Evolutionary conservation across 2,329 filamentous ascomycete species (phyloP).

Genomic region (Westerdykella sp.): DNA sequence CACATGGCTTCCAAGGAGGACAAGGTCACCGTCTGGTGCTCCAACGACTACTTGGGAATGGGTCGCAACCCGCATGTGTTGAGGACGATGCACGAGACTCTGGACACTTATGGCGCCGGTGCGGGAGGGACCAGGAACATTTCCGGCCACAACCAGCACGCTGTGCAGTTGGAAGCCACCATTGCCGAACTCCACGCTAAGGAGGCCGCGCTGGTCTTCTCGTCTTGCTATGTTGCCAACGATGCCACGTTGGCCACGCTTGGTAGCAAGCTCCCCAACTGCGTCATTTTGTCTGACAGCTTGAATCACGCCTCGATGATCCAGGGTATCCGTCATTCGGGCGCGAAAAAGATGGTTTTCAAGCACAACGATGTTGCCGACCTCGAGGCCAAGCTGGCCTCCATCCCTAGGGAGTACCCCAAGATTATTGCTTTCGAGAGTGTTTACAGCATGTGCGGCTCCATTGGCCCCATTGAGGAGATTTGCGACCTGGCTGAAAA

Average conservation of each 20-base stretch:
- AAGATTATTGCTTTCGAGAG: conserved; percentile 99
- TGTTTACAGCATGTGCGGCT: conserved; percentile 99
- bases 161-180: conserved; percentile 73
- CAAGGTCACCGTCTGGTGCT: conserved; percentile 95
- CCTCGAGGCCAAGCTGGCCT: conserved; percentile 84
- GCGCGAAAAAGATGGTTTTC: conserved; percentile 95
- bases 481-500: conserved; percentile 96
- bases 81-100: conserved; percentile 85
- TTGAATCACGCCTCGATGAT: conserved; percentile 99
- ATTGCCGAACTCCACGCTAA: conserved; percentile 86
- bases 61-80: conserved; percentile 83
- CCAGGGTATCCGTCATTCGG: conserved; percentile 94
- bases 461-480: conserved; percentile 88
- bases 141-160: conserved; percentile 94
- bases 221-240: conserved; percentile 97
- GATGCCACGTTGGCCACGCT: conserved; percentile 93
- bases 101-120: conserved; percentile 91
- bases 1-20: conserved; percentile 82
- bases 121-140: conserved; percentile 96
- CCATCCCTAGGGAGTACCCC: conserved; percentile 74
- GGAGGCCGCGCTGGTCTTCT: conserved; percentile 88
- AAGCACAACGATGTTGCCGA: conserved; percentile 97
- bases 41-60: conserved; percentile 98
- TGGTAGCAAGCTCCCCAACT: conserved; percentile 93
- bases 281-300: conserved; percentile 95